Evolutionary conservation across 2,329 filamentous ascomycete species (phyloP).

Genomic region (Ascochyta lentis): DNA sequence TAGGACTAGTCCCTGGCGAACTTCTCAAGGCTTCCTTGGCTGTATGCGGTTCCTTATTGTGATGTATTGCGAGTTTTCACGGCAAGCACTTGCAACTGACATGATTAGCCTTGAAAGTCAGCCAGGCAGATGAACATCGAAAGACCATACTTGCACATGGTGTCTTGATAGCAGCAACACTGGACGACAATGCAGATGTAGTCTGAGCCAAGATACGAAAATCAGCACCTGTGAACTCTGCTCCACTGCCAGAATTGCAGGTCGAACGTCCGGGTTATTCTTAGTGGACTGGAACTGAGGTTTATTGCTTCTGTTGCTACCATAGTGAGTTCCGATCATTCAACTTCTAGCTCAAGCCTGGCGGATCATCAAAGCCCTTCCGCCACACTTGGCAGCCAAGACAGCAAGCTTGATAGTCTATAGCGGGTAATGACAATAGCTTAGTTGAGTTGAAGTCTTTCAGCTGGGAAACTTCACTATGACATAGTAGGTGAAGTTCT

Average conservation of each 20-base stretch:
- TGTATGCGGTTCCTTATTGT: neutral
- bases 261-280: neutral
- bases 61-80: neutral
- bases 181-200: neutral
- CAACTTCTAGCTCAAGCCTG: neutral
- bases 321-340: neutral
- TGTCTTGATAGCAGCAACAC: neutral
- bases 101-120: neutral
- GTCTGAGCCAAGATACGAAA: neutral
- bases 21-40: neutral
- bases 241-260: neutral
- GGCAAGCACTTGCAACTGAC: neutral
- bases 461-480: neutral
- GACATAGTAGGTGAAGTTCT: neutral
- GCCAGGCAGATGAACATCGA: neutral
- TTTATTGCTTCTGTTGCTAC: neutral
- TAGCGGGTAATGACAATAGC: neutral
- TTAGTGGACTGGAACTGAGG: neutral
- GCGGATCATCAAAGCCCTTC: neutral
- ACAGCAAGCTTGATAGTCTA: neutral
- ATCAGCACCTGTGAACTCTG: too few species aligned
- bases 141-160: neutral
- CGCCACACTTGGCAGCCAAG: slow-evolving; percentile 13
- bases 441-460: neutral
- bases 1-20: neutral